Evolutionary conservation across 495 filamentous ascomycete species (phyloP).

Genomic region (Xylaria telfairii): DNA sequence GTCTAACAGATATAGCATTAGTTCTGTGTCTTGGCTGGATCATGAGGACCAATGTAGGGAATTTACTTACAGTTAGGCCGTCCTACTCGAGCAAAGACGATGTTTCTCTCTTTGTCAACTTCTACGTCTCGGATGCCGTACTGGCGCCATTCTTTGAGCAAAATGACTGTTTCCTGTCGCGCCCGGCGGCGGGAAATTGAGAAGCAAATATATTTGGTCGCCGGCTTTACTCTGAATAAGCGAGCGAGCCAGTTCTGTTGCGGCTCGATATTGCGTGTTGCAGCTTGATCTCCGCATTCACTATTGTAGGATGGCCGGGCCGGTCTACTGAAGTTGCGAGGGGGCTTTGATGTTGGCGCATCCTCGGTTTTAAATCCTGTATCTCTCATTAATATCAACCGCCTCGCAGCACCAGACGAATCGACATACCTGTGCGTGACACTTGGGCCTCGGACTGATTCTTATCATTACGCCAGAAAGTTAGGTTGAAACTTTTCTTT

Average conservation of each 20-base stretch:
- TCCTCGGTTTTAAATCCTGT: conserved; percentile 28
- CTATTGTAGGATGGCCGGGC: conserved; percentile 17
- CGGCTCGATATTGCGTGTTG: conserved; percentile 58
- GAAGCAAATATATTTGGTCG: conserved; percentile 74
- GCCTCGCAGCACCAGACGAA: neutral
- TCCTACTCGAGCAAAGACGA: conserved; percentile 77
- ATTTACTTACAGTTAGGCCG: conserved; percentile 73
- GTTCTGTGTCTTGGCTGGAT: neutral
- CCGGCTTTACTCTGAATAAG: conserved; percentile 88
- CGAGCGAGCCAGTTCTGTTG: conserved; percentile 84
- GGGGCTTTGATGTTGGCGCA: conserved; percentile 14
- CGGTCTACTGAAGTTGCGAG: conserved; percentile 24
- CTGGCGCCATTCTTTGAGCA: conserved; percentile 78
- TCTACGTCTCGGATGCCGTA: conserved; percentile 79
- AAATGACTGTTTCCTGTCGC: conserved; percentile 72
- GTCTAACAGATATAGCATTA: conserved; percentile 52
- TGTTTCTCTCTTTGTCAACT: conserved; percentile 73
- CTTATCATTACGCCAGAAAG: conserved; percentile 54
- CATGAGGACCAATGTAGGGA: conserved; percentile 8
- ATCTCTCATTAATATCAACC: conserved; percentile 19
- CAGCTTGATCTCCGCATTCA: conserved; percentile 25
- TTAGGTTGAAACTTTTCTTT: conserved; percentile 56
- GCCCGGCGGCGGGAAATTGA: conserved; percentile 68
- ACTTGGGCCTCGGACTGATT: conserved; percentile 41
- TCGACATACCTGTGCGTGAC: conserved; percentile 45